Conservation (phyloP, 352 stramenopile species). For the Pythium apleroticum region DNA sequence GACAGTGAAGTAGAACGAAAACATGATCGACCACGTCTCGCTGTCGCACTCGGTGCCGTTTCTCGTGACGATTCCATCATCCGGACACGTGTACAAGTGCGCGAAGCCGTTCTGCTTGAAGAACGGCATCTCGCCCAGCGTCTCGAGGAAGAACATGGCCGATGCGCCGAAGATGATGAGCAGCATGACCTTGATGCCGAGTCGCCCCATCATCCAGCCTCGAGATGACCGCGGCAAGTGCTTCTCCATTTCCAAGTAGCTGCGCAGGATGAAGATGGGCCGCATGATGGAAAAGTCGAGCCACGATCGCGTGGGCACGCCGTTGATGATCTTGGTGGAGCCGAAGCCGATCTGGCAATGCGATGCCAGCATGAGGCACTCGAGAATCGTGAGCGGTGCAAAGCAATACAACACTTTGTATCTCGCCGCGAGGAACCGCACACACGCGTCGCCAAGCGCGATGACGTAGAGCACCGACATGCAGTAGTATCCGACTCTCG, state of each 20-base stretch:
- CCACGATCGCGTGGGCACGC: conserved; percentile 65
- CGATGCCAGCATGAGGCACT: conserved; percentile 69
- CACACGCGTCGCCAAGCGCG: conserved; percentile 57
- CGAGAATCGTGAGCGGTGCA: conserved; percentile 68
- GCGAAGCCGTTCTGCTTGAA: conserved; percentile 79
- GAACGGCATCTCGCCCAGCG: conserved; percentile 79
- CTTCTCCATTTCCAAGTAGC: conserved; percentile 84
- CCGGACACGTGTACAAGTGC: conserved; percentile 70
- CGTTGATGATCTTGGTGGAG: conserved; percentile 55
- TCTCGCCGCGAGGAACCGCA: conserved; percentile 77
- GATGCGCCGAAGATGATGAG: conserved; percentile 82
- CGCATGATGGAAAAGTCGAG: conserved; percentile 88
- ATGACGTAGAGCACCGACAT: conserved; percentile 63
- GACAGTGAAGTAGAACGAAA: conserved; percentile 88
- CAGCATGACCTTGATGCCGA: conserved; percentile 78
- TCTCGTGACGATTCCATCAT: conserved; percentile 55
- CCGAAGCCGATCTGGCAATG: conserved; percentile 79
- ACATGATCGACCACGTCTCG: conserved; percentile 88
- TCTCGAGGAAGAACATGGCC: conserved; percentile 88
- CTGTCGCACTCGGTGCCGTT: conserved; percentile 46
- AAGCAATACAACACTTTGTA: conserved; percentile 85
- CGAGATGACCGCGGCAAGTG: conserved; percentile 68
- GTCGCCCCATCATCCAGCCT: conserved; percentile 79
- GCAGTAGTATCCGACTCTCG: conserved; percentile 58
- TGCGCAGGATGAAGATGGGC: conserved; percentile 75